A percentile compares a stretch with the other conserved stretches of the same genome.
These are phyloP conservation scores for Rhododendron kiyosumense DNA, from an alignment of 148 eudicot genomes.

Conservation along the genomic window DNA sequence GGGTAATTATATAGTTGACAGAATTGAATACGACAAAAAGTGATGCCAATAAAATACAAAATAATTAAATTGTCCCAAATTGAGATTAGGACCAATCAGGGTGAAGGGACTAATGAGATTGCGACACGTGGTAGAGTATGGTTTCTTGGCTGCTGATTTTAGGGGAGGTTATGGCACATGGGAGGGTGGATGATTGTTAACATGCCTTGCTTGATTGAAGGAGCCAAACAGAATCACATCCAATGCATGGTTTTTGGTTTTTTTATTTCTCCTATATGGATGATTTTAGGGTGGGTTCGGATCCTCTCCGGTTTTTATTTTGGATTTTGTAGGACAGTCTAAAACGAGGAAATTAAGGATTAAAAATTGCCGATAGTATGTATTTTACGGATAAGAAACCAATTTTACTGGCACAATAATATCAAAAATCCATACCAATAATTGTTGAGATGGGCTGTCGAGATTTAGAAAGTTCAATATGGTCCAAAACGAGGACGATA, in stretches of 20 bases:
- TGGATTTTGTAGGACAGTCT: background rate
- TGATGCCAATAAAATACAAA: background rate
- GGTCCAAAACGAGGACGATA: no score
- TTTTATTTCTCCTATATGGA: no score
- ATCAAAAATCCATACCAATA: background rate
- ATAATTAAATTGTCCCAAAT: background rate
- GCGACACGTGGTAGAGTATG: slow-evolving; percentile 14
- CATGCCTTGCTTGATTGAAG: slow-evolving; percentile 27
- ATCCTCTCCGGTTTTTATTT: background rate
- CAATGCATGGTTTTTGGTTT: no score
- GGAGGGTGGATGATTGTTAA: slow-evolving; percentile 3
- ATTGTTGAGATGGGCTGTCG: background rate
- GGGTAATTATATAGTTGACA: background rate
- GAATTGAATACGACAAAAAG: slow-evolving; percentile 17
- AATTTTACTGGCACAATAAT: background rate
- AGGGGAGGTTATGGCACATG: slow-evolving; percentile 33
- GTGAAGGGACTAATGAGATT: slow-evolving; percentile 4
- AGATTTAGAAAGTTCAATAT: no score
- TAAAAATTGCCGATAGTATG: background rate
- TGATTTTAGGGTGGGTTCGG: background rate
- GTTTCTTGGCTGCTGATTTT: slow-evolving; percentile 10
- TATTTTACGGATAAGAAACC: no score
- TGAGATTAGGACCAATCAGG: background rate
- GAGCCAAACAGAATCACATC: background rate
- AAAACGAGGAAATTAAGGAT: background rate